Evolutionary conservation across 805 yeast species (phyloP).

Genomic region (Suhomyces canberraensis): DNA sequence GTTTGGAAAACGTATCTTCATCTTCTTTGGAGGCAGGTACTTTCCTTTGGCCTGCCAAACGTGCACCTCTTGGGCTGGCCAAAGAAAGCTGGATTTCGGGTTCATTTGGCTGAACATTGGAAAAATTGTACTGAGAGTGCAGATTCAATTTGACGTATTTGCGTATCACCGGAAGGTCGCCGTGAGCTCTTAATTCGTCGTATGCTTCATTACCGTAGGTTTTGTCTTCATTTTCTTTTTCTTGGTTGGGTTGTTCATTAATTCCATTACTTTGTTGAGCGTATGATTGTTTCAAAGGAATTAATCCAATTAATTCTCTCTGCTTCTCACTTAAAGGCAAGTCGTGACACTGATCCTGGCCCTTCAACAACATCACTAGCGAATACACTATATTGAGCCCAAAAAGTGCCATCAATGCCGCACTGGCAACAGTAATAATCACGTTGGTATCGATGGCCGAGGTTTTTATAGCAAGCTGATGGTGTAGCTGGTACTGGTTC

Average conservation of each 20-base stretch:
- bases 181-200: too few species aligned
- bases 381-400: conserved; percentile 25
- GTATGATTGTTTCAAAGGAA: too few species aligned
- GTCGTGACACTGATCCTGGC: conserved; percentile 50
- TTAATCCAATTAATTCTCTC: conserved; percentile 46
- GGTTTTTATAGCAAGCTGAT: not conserved
- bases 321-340: conserved; percentile 47
- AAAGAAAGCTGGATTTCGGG: not conserved
- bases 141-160: conserved; percentile 15
- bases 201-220: too few species aligned
- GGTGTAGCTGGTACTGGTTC: conserved; percentile 12
- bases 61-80: not conserved
- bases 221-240: too few species aligned
- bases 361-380: conserved; percentile 28
- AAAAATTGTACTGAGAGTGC: conserved; percentile 3
- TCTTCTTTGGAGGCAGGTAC: not conserved
- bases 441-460: not conserved
- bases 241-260: too few species aligned
- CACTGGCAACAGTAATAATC: conserved; percentile 10
- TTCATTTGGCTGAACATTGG: not conserved
- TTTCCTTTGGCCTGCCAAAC: not conserved
- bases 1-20: not conserved
- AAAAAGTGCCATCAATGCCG: conserved; percentile 20
- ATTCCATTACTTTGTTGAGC: too few species aligned
- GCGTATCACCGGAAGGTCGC: too few species aligned